Evolutionary conservation across 306 rosid genomes (phyloP), one percentile per base, ranked within the genome.

Genomic region (Begonia peltatifolia): DNA sequence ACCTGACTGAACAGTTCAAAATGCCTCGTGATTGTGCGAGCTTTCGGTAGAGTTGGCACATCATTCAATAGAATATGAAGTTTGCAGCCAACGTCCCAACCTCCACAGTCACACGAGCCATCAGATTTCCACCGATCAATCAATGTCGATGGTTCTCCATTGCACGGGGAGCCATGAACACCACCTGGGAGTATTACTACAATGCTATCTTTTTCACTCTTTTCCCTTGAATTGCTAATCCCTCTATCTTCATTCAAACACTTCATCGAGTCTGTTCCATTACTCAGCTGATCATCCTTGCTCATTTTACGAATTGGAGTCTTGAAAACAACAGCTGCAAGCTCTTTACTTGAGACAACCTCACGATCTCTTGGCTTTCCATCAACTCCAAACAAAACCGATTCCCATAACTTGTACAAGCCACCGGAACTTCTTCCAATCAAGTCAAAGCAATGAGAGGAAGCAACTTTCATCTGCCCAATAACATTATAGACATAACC

Each of bases 41-140:
- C 50, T 61, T 60, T 61, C 59, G 71, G 62, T 42, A 66, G 48
- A 44, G 64, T 65, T 5, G 60, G 59, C 6, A 7, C 8, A 5
- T 30, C 60, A 53, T 79, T 87, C 36, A 83, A 78, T 48, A 90
- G 83, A 63, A 85, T 79, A 49, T 57, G 82, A 54, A 90, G 68
- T 68, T 85, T 83, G 89, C 97, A 90, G 41, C 87, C 97, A 57
- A 80, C 66, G 61, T 90, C 97, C 97, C 95, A 90, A 58, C 97
- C 97, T 47, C 95, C 97, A 71, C 97, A 85, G 64, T 90, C 97
- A 63, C 97, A 90, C 10, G 50, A 56, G 48, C 95, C 97, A 6
- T 83, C 90, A 1, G 84, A 62, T 69, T 72, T 80, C 97, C 95
- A 90, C 52, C 97, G 64, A 11, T 63, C 52, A 64, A 85, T 73